phyloP scores from a whole-genome alignment of 441 rosid genomes.

The Mallotus japonicus region DNA sequence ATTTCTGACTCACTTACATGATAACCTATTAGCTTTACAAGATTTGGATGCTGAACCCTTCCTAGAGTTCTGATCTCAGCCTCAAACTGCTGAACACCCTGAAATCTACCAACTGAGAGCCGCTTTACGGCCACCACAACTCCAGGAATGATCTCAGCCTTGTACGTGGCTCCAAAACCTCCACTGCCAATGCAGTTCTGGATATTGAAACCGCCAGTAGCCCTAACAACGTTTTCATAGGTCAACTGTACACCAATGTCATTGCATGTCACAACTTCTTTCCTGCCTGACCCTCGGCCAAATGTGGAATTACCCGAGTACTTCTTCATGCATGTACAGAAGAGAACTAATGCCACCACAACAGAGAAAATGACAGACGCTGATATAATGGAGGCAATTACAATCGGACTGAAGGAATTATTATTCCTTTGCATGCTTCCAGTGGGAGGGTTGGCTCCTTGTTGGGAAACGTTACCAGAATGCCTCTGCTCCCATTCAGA shows the following conservation, averaged over 20 bases:
- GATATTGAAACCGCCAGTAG: conserved; percentile 44
- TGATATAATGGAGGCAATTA: conserved; percentile 44
- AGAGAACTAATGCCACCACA: conserved; percentile 35
- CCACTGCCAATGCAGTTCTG: conserved; percentile 57
- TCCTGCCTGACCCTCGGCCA: conserved; percentile 36
- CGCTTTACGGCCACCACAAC: conserved; percentile 51
- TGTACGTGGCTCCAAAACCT: conserved; percentile 59
- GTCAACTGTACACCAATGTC: conserved; percentile 45
- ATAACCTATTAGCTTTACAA: conserved; percentile 51
- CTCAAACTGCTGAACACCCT: conserved; percentile 48
- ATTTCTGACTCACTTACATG: conserved; percentile 52
- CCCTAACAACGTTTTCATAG: conserved; percentile 49
- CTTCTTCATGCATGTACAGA: conserved; percentile 39
- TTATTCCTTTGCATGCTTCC: conserved; percentile 21
- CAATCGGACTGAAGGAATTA: conserved; percentile 34
- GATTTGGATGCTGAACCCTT: conserved; percentile 49
- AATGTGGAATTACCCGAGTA: conserved; percentile 27
- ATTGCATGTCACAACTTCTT: conserved; percentile 39
- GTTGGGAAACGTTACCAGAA: conserved; percentile 35
- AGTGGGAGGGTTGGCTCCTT: conserved; percentile 26
- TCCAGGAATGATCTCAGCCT: conserved; percentile 50
- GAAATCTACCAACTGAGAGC: conserved; percentile 51
- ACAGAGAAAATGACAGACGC: conserved; percentile 41
- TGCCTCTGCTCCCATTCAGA: conserved; percentile 39
- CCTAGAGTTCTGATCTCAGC: conserved; percentile 53